A percentile compares a stretch with the other conserved stretches of the same genome.
Evolutionary conservation across 2,329 filamentous ascomycete species (phyloP).

Genomic region (Chrysoporthe austroafricana): DNA sequence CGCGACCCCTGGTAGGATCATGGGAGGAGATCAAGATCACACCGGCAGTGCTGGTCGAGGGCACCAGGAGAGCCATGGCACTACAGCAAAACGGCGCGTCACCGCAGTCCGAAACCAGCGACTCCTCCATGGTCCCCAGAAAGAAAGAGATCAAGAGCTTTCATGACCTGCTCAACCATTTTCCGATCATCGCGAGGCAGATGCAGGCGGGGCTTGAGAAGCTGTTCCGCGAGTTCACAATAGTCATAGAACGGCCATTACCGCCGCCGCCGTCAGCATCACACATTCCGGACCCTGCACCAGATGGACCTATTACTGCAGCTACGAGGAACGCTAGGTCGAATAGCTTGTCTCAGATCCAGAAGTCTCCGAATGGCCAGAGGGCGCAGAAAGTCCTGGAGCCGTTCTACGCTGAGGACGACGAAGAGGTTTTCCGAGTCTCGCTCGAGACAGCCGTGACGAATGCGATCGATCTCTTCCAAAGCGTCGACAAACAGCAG

Average conservation of each 20-base stretch:
- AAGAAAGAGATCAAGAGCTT: conserved; percentile 95
- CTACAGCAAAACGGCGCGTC: conserved; percentile 33
- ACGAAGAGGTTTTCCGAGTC: conserved; percentile 87
- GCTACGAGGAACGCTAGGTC: conserved; percentile 61
- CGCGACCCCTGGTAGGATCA: conserved; percentile 80
- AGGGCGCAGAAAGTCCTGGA: conserved; percentile 47
- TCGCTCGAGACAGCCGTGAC: conserved; percentile 92
- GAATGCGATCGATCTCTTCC: conserved; percentile 91
- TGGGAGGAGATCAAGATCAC: conserved; percentile 77
- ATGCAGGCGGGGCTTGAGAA: conserved; percentile 92
- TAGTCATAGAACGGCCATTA: conserved; percentile 81
- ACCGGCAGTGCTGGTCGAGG: conserved; percentile 63
- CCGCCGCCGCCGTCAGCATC: conserved; percentile 71
- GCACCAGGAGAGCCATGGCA: conserved; percentile 39
- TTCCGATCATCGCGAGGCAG: conserved; percentile 93
- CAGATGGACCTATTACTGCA: conserved; percentile 59
- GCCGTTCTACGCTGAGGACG: conserved; percentile 79
- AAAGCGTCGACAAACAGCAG: conserved; percentile 93
- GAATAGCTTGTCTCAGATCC: conserved; percentile 45
- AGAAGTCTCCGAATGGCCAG: conserved; percentile 12
- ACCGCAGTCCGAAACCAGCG: conserved; percentile 41
- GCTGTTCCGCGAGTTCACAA: conserved; percentile 86
- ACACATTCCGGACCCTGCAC: conserved; percentile 61
- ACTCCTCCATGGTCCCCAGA: conserved; percentile 54
- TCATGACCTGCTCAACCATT: conserved; percentile 84